phyloP scores from a whole-genome alignment of 2,329 filamentous ascomycete genomes.

The Westerdykella aurantiaca region DNA sequence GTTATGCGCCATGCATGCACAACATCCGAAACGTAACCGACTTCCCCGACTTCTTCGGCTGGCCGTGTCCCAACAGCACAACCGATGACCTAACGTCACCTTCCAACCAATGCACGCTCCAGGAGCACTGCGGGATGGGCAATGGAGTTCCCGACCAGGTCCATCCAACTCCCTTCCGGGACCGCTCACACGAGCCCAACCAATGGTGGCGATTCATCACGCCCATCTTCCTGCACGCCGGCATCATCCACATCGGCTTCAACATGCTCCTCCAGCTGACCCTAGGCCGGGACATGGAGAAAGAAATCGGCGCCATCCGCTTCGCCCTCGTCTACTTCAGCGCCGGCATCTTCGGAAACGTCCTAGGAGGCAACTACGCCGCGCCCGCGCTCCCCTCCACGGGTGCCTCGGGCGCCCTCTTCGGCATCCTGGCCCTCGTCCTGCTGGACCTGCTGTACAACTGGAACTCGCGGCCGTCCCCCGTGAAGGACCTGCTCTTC shows the following conservation, averaged over 20 bases:
- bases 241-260: conserved; percentile 90
- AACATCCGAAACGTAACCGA: conserved; percentile 63
- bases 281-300: conserved; percentile 87
- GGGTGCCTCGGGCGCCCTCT: conserved; percentile 83
- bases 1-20: conserved; percentile 93
- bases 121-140: conserved; percentile 75
- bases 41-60: conserved; percentile 46
- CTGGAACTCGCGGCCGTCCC: conserved; percentile 72
- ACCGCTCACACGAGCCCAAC: conserved; percentile 63
- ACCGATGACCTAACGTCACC: conserved; percentile 53
- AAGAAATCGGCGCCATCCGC: conserved; percentile 77
- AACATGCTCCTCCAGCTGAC: conserved; percentile 90
- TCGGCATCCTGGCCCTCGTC: conserved; percentile 83
- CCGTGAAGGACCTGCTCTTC: conserved; percentile 79
- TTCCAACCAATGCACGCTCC: conserved; percentile 62
- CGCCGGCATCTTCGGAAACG: conserved; percentile 90
- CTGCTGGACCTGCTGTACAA: conserved; percentile 89
- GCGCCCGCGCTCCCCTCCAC: conserved; percentile 71
- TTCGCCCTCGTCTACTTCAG: conserved; percentile 87
- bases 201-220: conserved; percentile 97
- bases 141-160: conserved; percentile 64
- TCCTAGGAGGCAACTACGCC: conserved; percentile 90
- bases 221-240: conserved; percentile 92
- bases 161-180: conserved; percentile 45
- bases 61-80: conserved; percentile 71